Conservation (phyloP, 345 rosid species). For the Jatropha curcas region DNA sequence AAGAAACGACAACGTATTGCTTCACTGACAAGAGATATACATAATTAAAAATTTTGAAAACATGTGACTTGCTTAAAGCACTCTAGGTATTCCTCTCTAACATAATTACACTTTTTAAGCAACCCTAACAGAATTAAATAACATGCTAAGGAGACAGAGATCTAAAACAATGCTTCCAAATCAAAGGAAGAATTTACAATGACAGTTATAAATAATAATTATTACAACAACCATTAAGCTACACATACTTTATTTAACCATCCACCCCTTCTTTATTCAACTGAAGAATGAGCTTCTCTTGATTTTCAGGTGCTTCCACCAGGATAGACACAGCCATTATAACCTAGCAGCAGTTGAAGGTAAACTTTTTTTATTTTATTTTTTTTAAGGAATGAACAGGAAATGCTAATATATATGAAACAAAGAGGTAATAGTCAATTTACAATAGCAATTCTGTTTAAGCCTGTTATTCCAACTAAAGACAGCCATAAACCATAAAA, state of each 20-base stretch:
- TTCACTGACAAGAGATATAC: background rate
- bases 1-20: background rate
- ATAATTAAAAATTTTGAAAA: background rate
- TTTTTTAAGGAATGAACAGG: no score
- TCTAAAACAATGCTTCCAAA: background rate
- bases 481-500: background rate
- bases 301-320: slow-evolving; percentile 52
- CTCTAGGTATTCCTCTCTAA: background rate
- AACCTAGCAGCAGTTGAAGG: slow-evolving; percentile 42
- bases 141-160: background rate
- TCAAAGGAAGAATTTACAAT: slow-evolving; percentile 24
- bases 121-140: background rate
- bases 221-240: background rate
- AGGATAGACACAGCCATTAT: slow-evolving; percentile 55
- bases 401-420: background rate
- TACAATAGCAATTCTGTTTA: background rate
- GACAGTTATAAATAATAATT: slow-evolving; percentile 5
- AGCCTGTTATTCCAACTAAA: background rate
- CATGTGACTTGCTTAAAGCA: background rate
- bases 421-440: background rate
- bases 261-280: background rate
- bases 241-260: slow-evolving; percentile 19
- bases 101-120: background rate
- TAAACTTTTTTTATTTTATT: no score
- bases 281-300: background rate